These are phyloP conservation scores for Physaria fendleri DNA, from an alignment of 345 rosid species.

Conservation along the genomic window DNA sequence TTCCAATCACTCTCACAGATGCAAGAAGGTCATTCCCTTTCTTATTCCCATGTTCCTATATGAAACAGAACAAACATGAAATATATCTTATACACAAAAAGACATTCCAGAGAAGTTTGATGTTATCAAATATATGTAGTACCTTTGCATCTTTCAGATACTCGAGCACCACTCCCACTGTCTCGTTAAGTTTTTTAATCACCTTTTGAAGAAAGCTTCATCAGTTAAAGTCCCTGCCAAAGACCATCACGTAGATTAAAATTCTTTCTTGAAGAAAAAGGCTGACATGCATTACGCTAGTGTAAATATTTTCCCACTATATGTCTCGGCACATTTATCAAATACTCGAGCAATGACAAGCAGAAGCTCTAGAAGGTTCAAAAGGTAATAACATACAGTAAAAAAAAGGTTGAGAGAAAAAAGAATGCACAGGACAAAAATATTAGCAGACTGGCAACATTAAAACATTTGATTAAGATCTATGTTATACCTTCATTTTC, in stretches of 20 bases:
- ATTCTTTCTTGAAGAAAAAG: neutral
- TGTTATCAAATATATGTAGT: no score
- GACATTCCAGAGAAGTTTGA: no score
- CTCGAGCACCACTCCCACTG: constrained; percentile 56
- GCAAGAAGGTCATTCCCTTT: constrained; percentile 92
- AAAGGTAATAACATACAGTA: neutral
- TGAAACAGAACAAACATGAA: neutral
- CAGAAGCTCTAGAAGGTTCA: neutral
- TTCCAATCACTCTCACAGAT: constrained; percentile 76
- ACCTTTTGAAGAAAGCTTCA: constrained; percentile 48
- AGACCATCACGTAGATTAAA: neutral
- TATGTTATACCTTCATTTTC: constrained; percentile 53
- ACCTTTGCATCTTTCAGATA: constrained; percentile 82
- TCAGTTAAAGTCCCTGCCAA: constrained; percentile 40
- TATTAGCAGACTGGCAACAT: neutral
- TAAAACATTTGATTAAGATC: neutral
- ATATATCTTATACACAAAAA: neutral
- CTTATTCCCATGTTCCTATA: constrained; percentile 72
- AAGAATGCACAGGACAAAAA: neutral
- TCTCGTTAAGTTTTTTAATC: constrained; percentile 67
- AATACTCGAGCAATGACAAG: neutral
- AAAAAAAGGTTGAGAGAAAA: neutral
- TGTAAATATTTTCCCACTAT: neutral
- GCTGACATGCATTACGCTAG: neutral
- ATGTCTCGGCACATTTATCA: neutral